Evolutionary conservation across 1,284 basidiomycete species (phyloP), one percentile per base, ranked within the genome.

Genomic region (Sparassis latifolia): DNA sequence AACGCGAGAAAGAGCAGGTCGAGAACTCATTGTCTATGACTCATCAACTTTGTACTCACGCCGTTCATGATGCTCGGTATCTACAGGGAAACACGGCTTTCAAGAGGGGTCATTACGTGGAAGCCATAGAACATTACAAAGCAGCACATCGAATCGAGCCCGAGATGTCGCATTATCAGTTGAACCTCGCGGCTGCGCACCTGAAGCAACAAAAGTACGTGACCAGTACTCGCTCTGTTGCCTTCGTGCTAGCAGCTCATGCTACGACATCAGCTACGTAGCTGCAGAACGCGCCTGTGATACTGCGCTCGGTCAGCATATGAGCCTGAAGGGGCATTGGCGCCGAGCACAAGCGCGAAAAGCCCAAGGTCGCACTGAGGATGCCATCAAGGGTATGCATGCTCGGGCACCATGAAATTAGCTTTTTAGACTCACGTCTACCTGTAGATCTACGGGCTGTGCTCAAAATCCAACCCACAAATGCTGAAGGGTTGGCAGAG

Each of bases 121-220:
- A 59, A 6, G 84, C 84, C 0, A 75, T 84, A 49, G 63, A 70
- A 51, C 72, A 75, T 47, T 86, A 86, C 61, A 72, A 78, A 56
- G 62, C 67, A 3, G 84, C 84, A 2, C 72, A 80, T 56, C 60
- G 71, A 6, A 80, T 83, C 44, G 84, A 86, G 59, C 77, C 82
- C 6, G 84, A 86, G 62, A 66, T 86, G 54, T 82, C 84, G 2
- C 78, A 83, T 61, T 86, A 86, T 57, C 79, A 85, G 58, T 74
- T 86, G 38, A 86, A 86, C 58, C 70, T 86, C 20, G 84, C 84
- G 2, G 83, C 83, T 3, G 83, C 84, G 1, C 74, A 84, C 63
- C 62, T 86, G 38, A 86, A 86, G 60, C 65, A 84, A 44, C 68
- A 70, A 62, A 78, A 82, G 84, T 86, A 64, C 49, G 80, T 64